phyloP scores from a whole-genome alignment of 1,284 basidiomycete genomes.

The Malassezia equina region DNA sequence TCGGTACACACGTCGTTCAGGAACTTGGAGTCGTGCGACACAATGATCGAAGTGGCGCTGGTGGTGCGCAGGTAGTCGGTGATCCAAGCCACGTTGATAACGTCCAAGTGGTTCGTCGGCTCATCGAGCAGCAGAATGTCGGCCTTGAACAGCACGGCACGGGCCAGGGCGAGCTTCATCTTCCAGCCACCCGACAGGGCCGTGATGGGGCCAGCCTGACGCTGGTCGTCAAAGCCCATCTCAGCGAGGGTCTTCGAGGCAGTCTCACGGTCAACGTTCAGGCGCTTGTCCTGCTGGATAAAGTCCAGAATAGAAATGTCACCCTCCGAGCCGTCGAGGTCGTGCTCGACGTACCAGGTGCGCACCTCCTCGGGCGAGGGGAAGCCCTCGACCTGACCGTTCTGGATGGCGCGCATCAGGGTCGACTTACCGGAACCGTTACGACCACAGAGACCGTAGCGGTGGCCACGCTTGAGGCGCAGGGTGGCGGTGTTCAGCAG shows the following conservation, averaged over 20 bases:
- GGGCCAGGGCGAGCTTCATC: constrained; percentile 49
- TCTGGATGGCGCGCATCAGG: constrained; percentile 48
- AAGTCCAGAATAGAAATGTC: constrained; percentile 45
- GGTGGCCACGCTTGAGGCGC: constrained; percentile 48
- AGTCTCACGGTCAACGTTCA: constrained; percentile 35
- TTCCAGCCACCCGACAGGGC: constrained; percentile 49
- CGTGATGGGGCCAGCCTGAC: constrained; percentile 44
- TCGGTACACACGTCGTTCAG: constrained; percentile 48
- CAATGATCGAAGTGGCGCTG: constrained; percentile 45
- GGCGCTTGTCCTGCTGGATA: constrained; percentile 43
- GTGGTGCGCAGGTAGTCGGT: constrained; percentile 43
- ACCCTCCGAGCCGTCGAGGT: constrained; percentile 48
- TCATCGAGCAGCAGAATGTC: constrained; percentile 48
- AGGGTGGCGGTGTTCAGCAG: constrained; percentile 48
- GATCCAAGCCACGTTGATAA: constrained; percentile 48
- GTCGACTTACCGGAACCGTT: constrained; percentile 49
- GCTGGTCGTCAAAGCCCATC: constrained; percentile 47
- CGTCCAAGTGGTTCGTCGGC: constrained; percentile 49
- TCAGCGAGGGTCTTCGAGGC: constrained; percentile 38
- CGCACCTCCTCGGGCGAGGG: constrained; percentile 47
- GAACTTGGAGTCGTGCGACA: constrained; percentile 48
- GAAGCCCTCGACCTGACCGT: constrained; percentile 49
- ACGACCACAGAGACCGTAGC: constrained; percentile 48
- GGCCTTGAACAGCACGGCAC: constrained; percentile 48
- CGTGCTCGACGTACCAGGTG: constrained; percentile 49